A percentile compares a stretch with the other conserved stretches of the same genome.
phyloP scores from a whole-genome alignment of 148 eudicot species.

The Pharnaceum exiguum region DNA sequence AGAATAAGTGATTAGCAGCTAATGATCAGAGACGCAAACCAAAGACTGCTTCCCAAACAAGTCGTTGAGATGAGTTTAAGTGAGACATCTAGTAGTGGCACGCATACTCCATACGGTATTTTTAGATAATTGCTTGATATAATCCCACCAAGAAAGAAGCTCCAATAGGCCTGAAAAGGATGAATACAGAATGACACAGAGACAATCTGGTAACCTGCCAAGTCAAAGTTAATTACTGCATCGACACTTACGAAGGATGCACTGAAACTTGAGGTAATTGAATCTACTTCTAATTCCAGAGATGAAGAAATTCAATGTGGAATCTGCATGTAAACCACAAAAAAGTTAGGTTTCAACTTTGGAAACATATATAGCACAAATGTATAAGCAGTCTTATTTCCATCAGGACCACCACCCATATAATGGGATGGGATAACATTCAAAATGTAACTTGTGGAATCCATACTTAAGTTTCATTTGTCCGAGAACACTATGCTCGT shows the following conservation, averaged over 20 bases:
- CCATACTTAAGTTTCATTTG: too few relatives aligned
- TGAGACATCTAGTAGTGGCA: conserved; percentile 1
- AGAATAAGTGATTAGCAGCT: too few relatives aligned
- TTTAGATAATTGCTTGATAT: conserved; percentile 22
- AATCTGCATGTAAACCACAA: conserved; percentile 28
- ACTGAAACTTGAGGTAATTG: conserved; percentile 34
- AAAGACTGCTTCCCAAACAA: too few relatives aligned
- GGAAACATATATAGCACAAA: too few relatives aligned
- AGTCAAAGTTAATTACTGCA: background rate
- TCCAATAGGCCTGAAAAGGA: conserved; percentile 40
- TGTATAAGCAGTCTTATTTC: too few relatives aligned
- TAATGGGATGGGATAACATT: too few relatives aligned
- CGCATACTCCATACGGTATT: conserved; percentile 8
- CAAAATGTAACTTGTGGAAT: too few relatives aligned
- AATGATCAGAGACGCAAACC: too few relatives aligned
- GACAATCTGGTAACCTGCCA: background rate
- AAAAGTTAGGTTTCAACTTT: too few relatives aligned
- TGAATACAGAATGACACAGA: background rate
- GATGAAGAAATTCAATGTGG: conserved; percentile 5
- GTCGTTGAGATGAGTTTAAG: background rate
- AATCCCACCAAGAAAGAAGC: conserved; percentile 39
- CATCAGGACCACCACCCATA: too few relatives aligned
- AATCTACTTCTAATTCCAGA: conserved; percentile 25
- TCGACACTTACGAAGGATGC: conserved; percentile 40
- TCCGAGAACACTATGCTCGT: too few relatives aligned